Conservation (phyloP, 164 flowering plant genomes). For the Saururus chinensis region DNA sequence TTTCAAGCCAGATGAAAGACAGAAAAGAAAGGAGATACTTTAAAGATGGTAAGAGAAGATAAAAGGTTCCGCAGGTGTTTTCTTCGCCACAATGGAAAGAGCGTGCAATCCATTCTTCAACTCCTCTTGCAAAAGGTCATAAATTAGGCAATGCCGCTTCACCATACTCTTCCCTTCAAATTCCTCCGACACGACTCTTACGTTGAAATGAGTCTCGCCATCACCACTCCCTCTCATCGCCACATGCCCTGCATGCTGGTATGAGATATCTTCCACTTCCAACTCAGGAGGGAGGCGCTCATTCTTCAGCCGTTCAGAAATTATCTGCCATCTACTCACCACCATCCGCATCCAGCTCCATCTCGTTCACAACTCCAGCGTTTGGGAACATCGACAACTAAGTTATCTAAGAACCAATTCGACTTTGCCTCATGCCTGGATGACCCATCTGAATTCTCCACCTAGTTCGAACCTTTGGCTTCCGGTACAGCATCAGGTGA, state of each 20-base stretch:
- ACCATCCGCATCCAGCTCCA: not conserved
- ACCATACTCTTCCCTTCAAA: constrained; percentile 90
- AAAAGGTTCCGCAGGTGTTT: constrained; percentile 62
- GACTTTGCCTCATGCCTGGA: constrained; percentile 4
- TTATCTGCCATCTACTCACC: constrained; percentile 51
- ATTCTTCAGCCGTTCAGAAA: constrained; percentile 46
- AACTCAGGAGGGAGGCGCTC: constrained; percentile 59
- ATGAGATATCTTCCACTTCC: constrained; percentile 67
- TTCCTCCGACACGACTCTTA: constrained; percentile 63
- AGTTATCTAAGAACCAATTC: not conserved
- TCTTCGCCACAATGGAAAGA: constrained; percentile 79
- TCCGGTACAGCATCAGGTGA: not conserved
- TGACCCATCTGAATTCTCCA: not conserved
- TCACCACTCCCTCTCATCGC: constrained; percentile 50
- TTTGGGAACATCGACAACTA: too few species aligned
- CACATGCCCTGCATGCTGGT: constrained; percentile 91
- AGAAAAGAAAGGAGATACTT: too few species aligned
- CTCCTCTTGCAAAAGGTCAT: constrained; percentile 68
- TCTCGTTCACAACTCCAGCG: not conserved
- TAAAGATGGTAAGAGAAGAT: not conserved
- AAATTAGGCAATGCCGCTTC: constrained; percentile 77
- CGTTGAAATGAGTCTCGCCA: constrained; percentile 92
- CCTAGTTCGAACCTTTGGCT: not conserved
- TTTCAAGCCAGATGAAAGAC: too few species aligned
- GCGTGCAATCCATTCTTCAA: constrained; percentile 86